A percentile compares a stretch with the other conserved stretches of the same genome.
Conservation (phyloP, 352 stramenopile genomes). For the Globisporangium nodosum region DNA sequence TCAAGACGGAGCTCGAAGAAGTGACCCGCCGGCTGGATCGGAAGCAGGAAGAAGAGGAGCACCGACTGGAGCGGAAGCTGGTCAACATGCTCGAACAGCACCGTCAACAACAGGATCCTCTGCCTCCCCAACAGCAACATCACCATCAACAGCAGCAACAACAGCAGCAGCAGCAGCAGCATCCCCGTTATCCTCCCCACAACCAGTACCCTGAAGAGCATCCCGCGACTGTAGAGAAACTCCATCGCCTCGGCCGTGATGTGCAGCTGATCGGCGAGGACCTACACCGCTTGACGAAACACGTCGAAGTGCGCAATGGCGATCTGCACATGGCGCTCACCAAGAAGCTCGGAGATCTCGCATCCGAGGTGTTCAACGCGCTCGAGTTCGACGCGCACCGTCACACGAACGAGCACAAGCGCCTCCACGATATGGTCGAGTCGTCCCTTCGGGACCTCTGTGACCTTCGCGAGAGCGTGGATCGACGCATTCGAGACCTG, state of each 20-base stretch:
- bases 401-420: constrained; percentile 40
- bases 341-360: constrained; percentile 24
- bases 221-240: constrained; percentile 15
- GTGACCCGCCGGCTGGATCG: background rate
- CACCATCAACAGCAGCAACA: background rate
- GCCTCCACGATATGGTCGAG: constrained; percentile 17
- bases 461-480: background rate
- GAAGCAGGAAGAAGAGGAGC: background rate
- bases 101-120: background rate
- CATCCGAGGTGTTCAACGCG: constrained; percentile 34
- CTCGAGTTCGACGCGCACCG: constrained; percentile 32
- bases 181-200: background rate
- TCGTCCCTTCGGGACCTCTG: constrained; percentile 4
- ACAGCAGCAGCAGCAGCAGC: background rate
- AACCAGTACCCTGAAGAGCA: background rate
- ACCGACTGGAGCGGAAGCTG: background rate
- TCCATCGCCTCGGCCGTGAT: constrained; percentile 22
- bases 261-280: constrained; percentile 26
- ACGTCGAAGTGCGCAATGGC: constrained; percentile 13
- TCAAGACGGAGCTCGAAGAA: background rate
- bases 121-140: background rate
- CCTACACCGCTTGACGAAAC: constrained; percentile 23
- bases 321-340: constrained; percentile 27
- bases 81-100: background rate
- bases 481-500: background rate